Base-by-base conservation (phyloP, 345 rosid genomes). In the Gossypium herbaceum region DNA sequence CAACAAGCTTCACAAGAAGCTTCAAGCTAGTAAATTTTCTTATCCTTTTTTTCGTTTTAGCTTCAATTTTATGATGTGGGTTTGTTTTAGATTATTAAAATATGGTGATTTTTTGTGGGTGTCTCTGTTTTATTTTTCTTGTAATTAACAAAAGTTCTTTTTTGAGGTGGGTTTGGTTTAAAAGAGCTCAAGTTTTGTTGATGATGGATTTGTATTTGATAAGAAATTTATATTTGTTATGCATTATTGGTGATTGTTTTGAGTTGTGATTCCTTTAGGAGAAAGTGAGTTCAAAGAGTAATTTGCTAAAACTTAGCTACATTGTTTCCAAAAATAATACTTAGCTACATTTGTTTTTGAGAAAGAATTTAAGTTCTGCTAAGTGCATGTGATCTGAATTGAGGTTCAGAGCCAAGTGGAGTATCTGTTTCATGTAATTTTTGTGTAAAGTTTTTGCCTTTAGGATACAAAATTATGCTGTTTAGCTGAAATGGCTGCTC, bases 1-100 rank as follows among this genome's bases (percentile, higher is more conserved):
- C 86, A 90, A 93, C 85, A 93, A 93, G 86, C 77, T 93, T 86
- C 98, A 93, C 65, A 93, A 86, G 80, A 91, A 78, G 87, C 95
- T 93, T 66, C 98, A 88, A 81, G 77, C 90, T 81, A 75, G 98
- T 91, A 45, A 78, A 85, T 80, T 12, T 20, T 54, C 60, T 75
- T 7, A 3, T n/a, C 29, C 67, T 73, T 55, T 12, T 27, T 70
- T 13, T 24, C n/a, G 41, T 17, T 57, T n/a, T 43, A 41, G 41
- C 22, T 71, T 71, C 47, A 9, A n/a, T 29, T 47, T 78, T 50
- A 68, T 75, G 56, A 16, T 77, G 56, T 24, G 50, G 79, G 73
- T 65, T 76, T 69, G 39, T 55, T 16, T 73, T 77, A 12, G 67
- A 48, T 73, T 74, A 51, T 51, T 27, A 29, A 68, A 52, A 70